These are phyloP conservation scores for Podospora sp. DNA, from an alignment of 495 filamentous ascomycete species.

Conservation along the genomic window DNA sequence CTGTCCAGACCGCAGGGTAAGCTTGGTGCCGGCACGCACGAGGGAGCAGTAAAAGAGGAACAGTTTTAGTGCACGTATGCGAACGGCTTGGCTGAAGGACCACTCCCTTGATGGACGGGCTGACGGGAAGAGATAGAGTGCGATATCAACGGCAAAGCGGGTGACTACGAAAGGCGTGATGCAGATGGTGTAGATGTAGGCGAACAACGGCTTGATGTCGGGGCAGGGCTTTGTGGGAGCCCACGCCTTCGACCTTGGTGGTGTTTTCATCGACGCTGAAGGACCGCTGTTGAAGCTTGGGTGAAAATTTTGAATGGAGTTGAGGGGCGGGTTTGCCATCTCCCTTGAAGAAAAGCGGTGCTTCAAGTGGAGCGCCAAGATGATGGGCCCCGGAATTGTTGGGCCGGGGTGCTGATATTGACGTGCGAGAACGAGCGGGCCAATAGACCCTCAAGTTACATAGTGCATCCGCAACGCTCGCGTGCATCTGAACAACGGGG, in stretches of 20 bases:
- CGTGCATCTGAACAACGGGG: background rate
- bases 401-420: background rate
- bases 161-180: background rate
- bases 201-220: background rate
- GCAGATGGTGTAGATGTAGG: background rate
- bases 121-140: background rate
- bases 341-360: background rate
- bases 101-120: background rate
- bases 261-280: background rate
- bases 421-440: background rate
- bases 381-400: background rate
- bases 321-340: background rate
- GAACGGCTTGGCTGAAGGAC: background rate
- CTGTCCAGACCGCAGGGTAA: conserved; percentile 11
- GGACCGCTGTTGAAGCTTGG: no score
- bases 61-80: background rate
- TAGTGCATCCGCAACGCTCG: no score
- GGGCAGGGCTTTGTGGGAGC: background rate
- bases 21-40: background rate
- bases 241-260: background rate
- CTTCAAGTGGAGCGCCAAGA: background rate
- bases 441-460: background rate
- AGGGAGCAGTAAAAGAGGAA: background rate
- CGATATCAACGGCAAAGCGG: background rate
- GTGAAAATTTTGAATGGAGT: no score